phyloP scores from a whole-genome alignment of 495 filamentous ascomycete genomes.

The Penicillium angulare region DNA sequence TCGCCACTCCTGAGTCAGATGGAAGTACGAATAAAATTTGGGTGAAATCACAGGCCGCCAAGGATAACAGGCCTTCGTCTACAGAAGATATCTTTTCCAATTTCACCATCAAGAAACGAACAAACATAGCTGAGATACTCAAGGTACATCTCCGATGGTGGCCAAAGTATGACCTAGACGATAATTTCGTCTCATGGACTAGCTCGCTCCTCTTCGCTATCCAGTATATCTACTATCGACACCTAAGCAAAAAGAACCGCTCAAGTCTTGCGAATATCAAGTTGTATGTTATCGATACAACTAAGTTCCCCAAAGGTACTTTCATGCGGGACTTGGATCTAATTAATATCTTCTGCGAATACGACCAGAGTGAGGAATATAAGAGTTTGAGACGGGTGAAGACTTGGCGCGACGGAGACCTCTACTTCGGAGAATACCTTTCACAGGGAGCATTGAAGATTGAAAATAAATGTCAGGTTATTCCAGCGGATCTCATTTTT shows the following conservation, averaged over 20 bases:
- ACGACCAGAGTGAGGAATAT: background rate
- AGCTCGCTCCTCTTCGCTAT: constrained; percentile 37
- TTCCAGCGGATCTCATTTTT: background rate
- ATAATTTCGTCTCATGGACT: constrained; percentile 38
- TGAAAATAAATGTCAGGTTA: constrained; percentile 14
- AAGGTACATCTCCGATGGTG: constrained; percentile 29
- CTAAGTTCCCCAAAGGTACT: constrained; percentile 21
- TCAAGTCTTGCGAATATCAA: constrained; percentile 20
- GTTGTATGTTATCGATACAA: constrained; percentile 32
- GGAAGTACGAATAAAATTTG: constrained; percentile 17
- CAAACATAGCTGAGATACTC: constrained; percentile 14
- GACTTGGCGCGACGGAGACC: constrained; percentile 4
- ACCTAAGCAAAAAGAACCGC: constrained; percentile 2
- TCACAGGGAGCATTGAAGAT: constrained; percentile 34
- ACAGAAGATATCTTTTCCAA: constrained; percentile 17
- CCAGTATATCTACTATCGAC: constrained; percentile 30
- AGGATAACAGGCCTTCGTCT: background rate
- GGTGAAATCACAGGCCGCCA: constrained; percentile 12
- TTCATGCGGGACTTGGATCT: constrained; percentile 32
- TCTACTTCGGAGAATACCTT: constrained; percentile 38
- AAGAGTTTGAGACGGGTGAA: constrained; percentile 9
- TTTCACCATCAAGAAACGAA: constrained; percentile 6
- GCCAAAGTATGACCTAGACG: constrained; percentile 3
- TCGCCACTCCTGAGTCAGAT: background rate
- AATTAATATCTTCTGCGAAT: constrained; percentile 20